Percentiles rank a stretch among this genome's conserved stretches.
Evolutionary conservation across 176 grass and related monocot genomes (phyloP).

Genomic region (Carex pumila): DNA sequence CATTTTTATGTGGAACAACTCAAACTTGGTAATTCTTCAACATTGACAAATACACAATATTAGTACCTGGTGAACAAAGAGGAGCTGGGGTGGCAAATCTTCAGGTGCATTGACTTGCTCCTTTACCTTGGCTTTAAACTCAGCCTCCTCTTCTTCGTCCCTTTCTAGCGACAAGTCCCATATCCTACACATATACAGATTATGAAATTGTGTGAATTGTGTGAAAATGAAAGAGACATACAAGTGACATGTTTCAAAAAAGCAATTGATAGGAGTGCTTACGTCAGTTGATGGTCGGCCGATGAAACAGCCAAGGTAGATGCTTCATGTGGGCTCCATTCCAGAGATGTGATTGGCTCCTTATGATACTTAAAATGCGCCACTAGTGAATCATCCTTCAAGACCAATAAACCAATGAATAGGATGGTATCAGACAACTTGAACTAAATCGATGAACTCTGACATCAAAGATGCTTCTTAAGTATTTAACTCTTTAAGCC

Average conservation of each 20-base stretch:
- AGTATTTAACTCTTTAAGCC: neutral
- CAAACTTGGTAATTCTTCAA: neutral
- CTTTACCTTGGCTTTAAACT: slow-evolving; percentile 71
- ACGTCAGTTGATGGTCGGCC: slow-evolving; percentile 85
- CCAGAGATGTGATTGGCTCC: slow-evolving; percentile 75
- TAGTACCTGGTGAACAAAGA: slow-evolving; percentile 85
- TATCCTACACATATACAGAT: slow-evolving; percentile 36
- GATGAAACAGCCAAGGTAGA: slow-evolving; percentile 83
- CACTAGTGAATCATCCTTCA: slow-evolving; percentile 41
- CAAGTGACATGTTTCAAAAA: neutral
- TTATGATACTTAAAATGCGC: slow-evolving; percentile 89
- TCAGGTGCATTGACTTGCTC: slow-evolving; percentile 73
- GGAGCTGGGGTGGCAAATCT: slow-evolving; percentile 85
- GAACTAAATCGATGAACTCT: neutral
- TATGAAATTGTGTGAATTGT: neutral
- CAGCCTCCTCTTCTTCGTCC: slow-evolving; percentile 87
- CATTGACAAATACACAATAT: neutral
- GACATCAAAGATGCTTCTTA: neutral
- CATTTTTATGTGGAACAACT: neutral
- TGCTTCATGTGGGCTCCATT: slow-evolving; percentile 89
- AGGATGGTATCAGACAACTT: slow-evolving; percentile 1
- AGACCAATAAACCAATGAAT: neutral
- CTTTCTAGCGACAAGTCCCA: slow-evolving; percentile 87
- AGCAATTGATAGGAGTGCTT: neutral
- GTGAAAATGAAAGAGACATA: neutral